Conservation (phyloP, 495 filamentous ascomycete species). For the Hyaloscypha hepaticicola region DNA sequence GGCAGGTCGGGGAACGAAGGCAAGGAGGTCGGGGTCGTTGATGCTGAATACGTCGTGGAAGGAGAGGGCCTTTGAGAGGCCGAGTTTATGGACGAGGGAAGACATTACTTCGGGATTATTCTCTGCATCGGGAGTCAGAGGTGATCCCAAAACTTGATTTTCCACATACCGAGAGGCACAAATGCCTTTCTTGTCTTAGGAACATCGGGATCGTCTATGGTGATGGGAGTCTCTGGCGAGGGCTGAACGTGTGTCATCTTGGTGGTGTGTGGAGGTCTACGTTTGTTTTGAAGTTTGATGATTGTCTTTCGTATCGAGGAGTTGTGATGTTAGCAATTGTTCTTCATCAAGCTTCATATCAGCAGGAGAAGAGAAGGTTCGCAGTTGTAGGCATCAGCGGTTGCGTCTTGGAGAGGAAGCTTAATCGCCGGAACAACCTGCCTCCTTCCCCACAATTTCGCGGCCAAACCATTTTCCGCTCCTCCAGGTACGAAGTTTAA, state of each 20-base stretch:
- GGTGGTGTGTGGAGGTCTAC: background rate
- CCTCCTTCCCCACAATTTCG: background rate
- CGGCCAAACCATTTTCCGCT: background rate
- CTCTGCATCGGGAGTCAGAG: constrained; percentile 11
- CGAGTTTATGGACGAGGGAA: constrained; percentile 70
- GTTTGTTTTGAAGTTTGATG: background rate
- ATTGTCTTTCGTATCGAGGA: background rate
- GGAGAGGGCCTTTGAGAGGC: constrained; percentile 60
- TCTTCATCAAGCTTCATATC: too few species aligned
- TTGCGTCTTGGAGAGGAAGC: too few species aligned
- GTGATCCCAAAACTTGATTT: background rate
- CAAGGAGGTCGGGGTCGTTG: constrained; percentile 72
- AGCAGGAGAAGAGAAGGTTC: background rate
- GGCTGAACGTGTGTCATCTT: background rate
- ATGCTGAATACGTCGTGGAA: constrained; percentile 87
- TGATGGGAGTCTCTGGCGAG: background rate
- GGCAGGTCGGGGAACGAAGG: constrained; percentile 79
- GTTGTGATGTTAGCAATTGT: background rate
- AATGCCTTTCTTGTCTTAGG: constrained; percentile 37
- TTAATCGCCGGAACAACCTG: background rate
- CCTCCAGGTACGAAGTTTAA: background rate
- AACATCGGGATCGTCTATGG: constrained; percentile 25
- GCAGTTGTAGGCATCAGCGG: background rate
- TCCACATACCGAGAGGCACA: constrained; percentile 38
- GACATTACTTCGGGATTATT: constrained; percentile 81